A percentile compares a stretch with the other conserved stretches of the same genome.
phyloP scores from a whole-genome alignment of 192 early-diverging fungal species.

The Rhizoclosmatium sp. region DNA sequence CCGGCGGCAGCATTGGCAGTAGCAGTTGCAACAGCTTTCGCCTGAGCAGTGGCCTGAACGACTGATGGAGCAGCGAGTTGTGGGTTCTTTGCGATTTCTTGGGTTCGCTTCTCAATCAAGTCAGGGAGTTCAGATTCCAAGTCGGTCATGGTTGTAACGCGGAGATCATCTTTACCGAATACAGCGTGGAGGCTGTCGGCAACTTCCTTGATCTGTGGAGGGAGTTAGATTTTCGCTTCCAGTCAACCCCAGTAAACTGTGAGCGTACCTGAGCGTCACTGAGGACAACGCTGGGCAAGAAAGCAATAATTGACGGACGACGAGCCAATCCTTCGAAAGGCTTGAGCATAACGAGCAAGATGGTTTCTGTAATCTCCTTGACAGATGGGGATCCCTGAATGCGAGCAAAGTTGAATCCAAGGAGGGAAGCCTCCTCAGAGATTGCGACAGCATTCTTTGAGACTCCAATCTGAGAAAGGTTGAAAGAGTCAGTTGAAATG shows the following conservation, averaged over 20 bases:
- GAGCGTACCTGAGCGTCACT: slow-evolving; percentile 18
- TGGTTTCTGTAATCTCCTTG: slow-evolving; percentile 25
- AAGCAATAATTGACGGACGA: slow-evolving; percentile 38
- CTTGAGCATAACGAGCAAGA: slow-evolving; percentile 38
- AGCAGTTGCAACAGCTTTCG: slow-evolving; percentile 7
- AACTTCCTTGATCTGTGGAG: slow-evolving; percentile 21
- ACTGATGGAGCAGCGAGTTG: slow-evolving; percentile 28
- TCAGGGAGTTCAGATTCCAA: slow-evolving; percentile 40
- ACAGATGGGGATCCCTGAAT: slow-evolving; percentile 12
- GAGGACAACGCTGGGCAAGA: slow-evolving; percentile 48
- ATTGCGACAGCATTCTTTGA: slow-evolving; percentile 49
- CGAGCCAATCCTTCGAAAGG: slow-evolving; percentile 34
- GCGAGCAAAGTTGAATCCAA: slow-evolving; percentile 30
- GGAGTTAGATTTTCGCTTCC: not conserved
- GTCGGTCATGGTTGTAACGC: slow-evolving; percentile 41
- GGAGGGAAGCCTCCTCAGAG: slow-evolving; percentile 46
- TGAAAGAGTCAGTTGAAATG: not conserved
- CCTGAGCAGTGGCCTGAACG: slow-evolving; percentile 17
- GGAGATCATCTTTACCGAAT: slow-evolving; percentile 29
- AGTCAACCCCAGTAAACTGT: not conserved
- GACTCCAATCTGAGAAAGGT: slow-evolving; percentile 51
- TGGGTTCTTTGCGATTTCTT: slow-evolving; percentile 33
- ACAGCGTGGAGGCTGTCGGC: not conserved
- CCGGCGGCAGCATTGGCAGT: not conserved
- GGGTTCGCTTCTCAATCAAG: slow-evolving; percentile 29